Evolutionary conservation across 768 basidiomycete species (phyloP).

Genomic region (Phylloporus arenicola): DNA sequence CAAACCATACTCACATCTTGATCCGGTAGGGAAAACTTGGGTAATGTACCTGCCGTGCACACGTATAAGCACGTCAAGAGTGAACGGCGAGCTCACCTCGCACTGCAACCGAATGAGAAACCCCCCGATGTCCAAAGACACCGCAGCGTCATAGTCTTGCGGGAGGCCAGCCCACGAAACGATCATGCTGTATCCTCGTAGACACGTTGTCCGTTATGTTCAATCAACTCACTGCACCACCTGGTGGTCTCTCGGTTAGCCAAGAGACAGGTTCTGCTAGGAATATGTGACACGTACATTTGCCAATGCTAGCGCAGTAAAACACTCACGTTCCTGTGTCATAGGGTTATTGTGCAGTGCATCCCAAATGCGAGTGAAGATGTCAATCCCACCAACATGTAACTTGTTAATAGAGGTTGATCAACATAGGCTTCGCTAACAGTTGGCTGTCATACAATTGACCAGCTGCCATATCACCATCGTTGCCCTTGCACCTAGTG

Average conservation of each 20-base stretch:
- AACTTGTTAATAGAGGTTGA: conserved; percentile 38
- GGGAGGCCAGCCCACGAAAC: too few relatives aligned
- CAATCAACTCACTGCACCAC: conserved; percentile 54
- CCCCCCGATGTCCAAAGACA: too few relatives aligned
- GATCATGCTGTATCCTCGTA: too few relatives aligned
- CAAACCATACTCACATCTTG: too few relatives aligned
- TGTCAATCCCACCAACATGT: conserved; percentile 57
- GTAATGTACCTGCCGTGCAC: too few relatives aligned
- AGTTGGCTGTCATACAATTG: conserved; percentile 44
- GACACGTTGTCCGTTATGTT: too few relatives aligned
- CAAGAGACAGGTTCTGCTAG: background rate
- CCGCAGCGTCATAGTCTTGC: too few relatives aligned
- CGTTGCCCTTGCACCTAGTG: conserved; percentile 44
- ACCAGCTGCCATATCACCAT: conserved; percentile 67
- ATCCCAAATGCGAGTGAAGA: conserved; percentile 64
- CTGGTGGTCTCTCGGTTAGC: conserved; percentile 29
- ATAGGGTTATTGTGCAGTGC: conserved; percentile 49
- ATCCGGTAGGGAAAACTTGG: too few relatives aligned
- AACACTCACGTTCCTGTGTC: conserved; percentile 59
- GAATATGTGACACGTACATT: conserved; percentile 46
- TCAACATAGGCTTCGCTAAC: background rate
- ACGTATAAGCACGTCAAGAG: too few relatives aligned
- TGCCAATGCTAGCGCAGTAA: conserved; percentile 60
- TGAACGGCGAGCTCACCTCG: too few relatives aligned
- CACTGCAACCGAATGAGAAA: too few relatives aligned